phyloP scores from a whole-genome alignment of 2,329 filamentous ascomycete genomes.

The Verticillium klebahnii region DNA sequence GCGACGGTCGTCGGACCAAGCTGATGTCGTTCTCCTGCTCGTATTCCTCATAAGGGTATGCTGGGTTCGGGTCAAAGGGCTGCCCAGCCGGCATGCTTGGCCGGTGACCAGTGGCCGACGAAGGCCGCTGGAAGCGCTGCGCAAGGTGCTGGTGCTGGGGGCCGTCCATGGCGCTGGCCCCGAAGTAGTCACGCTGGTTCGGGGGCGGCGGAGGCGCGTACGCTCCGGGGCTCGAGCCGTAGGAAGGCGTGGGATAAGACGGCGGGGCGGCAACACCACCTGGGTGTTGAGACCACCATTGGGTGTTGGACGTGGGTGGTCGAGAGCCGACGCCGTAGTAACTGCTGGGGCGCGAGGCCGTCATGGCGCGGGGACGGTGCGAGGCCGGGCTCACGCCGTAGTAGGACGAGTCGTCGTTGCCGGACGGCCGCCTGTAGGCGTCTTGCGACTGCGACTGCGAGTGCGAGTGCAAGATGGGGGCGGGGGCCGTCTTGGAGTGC shows the following conservation, averaged over 20 bases:
- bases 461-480: constrained; percentile 24
- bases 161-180: constrained; percentile 13
- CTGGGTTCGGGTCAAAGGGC: background rate
- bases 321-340: constrained; percentile 13
- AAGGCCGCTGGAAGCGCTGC: constrained; percentile 29
- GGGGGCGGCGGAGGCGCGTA: constrained; percentile 1
- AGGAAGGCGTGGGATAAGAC: constrained; percentile 1
- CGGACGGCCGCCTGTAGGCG: constrained; percentile 20
- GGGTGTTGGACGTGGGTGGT: constrained; percentile 11
- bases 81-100: constrained; percentile 18
- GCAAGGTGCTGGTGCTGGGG: constrained; percentile 24
- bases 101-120: constrained; percentile 35
- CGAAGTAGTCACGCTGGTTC: constrained; percentile 10
- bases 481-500: constrained; percentile 32
- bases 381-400: constrained; percentile 29
- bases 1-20: constrained; percentile 33
- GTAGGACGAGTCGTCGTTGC: constrained; percentile 31
- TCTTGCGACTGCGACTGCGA: constrained; percentile 7
- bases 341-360: constrained; percentile 8
- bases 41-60: constrained; percentile 34
- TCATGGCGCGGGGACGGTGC: constrained; percentile 21
- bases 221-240: background rate
- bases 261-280: background rate
- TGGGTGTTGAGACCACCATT: constrained; percentile 6
- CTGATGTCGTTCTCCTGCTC: constrained; percentile 32